Evolutionary conservation across 805 yeast genomes (phyloP).

Genomic region (Jamesozyma jinghongensis): DNA sequence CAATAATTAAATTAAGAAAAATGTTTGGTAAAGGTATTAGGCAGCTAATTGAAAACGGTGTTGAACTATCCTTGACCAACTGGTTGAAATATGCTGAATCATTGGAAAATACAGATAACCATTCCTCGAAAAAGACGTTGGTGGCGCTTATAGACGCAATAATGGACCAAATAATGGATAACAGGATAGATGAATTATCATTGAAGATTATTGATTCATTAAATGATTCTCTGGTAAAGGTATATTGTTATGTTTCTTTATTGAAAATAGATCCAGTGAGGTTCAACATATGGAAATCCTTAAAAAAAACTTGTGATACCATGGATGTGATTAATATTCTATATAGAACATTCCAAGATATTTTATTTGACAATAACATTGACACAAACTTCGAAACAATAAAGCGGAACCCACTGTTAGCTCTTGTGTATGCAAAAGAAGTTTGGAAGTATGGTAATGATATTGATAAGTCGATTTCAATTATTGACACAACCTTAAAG

Average conservation of each 20-base stretch:
- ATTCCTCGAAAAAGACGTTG: slow-evolving; percentile 12
- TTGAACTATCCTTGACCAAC: slow-evolving; percentile 29
- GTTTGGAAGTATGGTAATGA: slow-evolving; percentile 44
- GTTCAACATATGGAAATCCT: slow-evolving; percentile 40
- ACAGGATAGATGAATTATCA: slow-evolving; percentile 18
- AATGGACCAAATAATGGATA: slow-evolving; percentile 35
- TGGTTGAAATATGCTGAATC: slow-evolving; percentile 52
- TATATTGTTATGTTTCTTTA: slow-evolving; percentile 36
- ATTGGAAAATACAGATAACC: slow-evolving; percentile 36
- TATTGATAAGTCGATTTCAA: slow-evolving; percentile 41
- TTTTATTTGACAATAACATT: slow-evolving; percentile 30
- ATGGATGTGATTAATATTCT: slow-evolving; percentile 26
- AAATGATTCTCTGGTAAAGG: slow-evolving; percentile 24
- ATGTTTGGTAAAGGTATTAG: slow-evolving; percentile 34
- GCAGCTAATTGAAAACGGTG: slow-evolving; percentile 40
- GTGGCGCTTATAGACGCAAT: slow-evolving; percentile 45
- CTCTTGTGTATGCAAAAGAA: slow-evolving; percentile 67
- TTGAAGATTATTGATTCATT: slow-evolving; percentile 16
- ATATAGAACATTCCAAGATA: slow-evolving; percentile 42
- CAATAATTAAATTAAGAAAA: slow-evolving; percentile 27
- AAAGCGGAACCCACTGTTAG: slow-evolving; percentile 42
- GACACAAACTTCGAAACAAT: slow-evolving; percentile 22
- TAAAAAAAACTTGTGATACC: slow-evolving; percentile 32
- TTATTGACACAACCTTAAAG: slow-evolving; percentile 42
- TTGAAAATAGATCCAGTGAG: slow-evolving; percentile 41